Evolutionary conservation across 768 basidiomycete species (phyloP).

Genomic region (Mycena venus): DNA sequence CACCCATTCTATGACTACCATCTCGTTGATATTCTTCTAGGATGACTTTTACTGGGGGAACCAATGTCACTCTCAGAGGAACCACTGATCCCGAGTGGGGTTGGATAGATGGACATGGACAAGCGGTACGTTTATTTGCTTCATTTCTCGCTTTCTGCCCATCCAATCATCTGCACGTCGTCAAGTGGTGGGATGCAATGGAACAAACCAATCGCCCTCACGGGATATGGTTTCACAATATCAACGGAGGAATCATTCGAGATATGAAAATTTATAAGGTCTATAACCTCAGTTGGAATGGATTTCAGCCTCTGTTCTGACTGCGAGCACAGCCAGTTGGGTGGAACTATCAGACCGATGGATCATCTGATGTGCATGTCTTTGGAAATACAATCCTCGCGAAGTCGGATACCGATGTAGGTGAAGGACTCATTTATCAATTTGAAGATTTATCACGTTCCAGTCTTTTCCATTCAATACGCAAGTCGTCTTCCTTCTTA

Average conservation of each 20-base stretch:
- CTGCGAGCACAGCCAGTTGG: constrained; percentile 43
- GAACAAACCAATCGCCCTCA: constrained; percentile 51
- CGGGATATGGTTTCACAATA: constrained; percentile 50
- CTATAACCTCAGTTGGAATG: constrained; percentile 23
- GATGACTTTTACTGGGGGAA: constrained; percentile 51
- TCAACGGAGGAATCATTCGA: constrained; percentile 47
- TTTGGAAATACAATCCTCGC: constrained; percentile 53
- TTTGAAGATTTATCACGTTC: constrained; percentile 12
- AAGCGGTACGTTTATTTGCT: constrained; percentile 29
- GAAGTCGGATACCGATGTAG: constrained; percentile 41
- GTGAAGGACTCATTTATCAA: constrained; percentile 11
- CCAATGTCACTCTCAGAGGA: constrained; percentile 54
- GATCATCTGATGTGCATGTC: constrained; percentile 47
- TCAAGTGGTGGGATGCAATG: constrained; percentile 53
- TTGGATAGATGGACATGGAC: constrained; percentile 55
- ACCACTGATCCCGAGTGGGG: constrained; percentile 53
- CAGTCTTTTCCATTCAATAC: constrained; percentile 43
- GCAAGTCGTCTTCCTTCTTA: constrained; percentile 15
- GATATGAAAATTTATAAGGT: constrained; percentile 49
- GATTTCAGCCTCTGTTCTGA: constrained; percentile 5
- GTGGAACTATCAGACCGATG: constrained; percentile 52
- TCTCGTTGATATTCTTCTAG: constrained; percentile 32
- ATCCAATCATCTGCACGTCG: constrained; percentile 15
- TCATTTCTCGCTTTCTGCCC: constrained; percentile 14
- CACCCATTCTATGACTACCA: constrained; percentile 5